A percentile compares a stretch with the other conserved stretches of the same genome.
These are phyloP conservation scores for Fusarium nanum DNA, from an alignment of 2,329 filamentous ascomycete genomes.

Conservation along the genomic window DNA sequence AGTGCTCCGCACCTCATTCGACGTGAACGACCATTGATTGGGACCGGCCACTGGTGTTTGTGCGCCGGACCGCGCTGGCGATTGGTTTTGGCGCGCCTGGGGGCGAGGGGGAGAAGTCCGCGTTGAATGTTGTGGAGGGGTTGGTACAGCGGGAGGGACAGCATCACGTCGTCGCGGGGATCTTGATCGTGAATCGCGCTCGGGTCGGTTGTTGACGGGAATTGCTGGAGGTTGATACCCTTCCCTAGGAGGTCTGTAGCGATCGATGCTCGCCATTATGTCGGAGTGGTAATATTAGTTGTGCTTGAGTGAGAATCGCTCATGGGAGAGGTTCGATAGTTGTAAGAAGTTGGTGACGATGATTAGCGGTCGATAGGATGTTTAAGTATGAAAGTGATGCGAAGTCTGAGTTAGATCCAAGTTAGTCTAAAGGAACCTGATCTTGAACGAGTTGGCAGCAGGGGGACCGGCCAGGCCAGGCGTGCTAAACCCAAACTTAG, in stretches of 20 bases:
- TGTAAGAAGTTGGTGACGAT: slow-evolving; percentile 26
- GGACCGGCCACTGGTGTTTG: slow-evolving; percentile 53
- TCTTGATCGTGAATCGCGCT: slow-evolving; percentile 62
- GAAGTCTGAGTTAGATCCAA: slow-evolving; percentile 17
- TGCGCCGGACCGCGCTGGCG: slow-evolving; percentile 56
- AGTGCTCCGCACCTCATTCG: slow-evolving; percentile 82
- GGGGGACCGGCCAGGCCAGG: slow-evolving; percentile 19
- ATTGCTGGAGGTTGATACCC: slow-evolving; percentile 66
- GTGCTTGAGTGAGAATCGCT: slow-evolving; percentile 30
- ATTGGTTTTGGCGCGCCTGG: slow-evolving; percentile 57
- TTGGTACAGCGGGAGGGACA: slow-evolving; percentile 70
- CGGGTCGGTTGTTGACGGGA: slow-evolving; percentile 53
- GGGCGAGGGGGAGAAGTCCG: slow-evolving; percentile 67
- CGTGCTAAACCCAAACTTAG: slow-evolving; percentile 18
- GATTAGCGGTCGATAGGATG: slow-evolving; percentile 12
- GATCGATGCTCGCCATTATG: slow-evolving; percentile 67
- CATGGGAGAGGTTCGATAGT: slow-evolving; percentile 41
- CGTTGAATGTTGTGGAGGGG: slow-evolving; percentile 67
- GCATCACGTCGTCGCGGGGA: slow-evolving; percentile 60
- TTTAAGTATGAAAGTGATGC: slow-evolving; percentile 26
- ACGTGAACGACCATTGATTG: slow-evolving; percentile 89
- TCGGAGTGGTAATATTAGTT: slow-evolving; percentile 38
- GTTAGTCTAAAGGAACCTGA: slow-evolving; percentile 38
- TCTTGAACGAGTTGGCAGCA: slow-evolving; percentile 41
- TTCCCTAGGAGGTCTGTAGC: slow-evolving; percentile 68